Evolutionary conservation across 2,329 filamentous ascomycete genomes (phyloP), one percentile per base, ranked within the genome.

Genomic region (Trichoderma sp.): DNA sequence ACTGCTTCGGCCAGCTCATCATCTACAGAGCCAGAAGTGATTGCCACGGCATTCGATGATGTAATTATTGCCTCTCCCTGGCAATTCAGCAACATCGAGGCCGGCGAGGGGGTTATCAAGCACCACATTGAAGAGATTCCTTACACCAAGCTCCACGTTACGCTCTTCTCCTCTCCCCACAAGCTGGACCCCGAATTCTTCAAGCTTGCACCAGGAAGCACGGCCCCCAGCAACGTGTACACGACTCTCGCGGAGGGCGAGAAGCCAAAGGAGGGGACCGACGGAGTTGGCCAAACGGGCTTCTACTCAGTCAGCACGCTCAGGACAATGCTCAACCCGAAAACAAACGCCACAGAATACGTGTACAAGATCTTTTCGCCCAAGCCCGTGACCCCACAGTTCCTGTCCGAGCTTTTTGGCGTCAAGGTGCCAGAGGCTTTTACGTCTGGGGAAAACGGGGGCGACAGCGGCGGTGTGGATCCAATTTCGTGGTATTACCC

Each of bases 291-390:
- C 0, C 89, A 86, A 33, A 85, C 92, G 0, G 89, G 89, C 0
- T 97, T 98, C 84, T 97, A 92, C 85, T 94, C 91, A 72, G 89
- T 97, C 74, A 96, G 91, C 73, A 91, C 91, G 1, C 84, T 97
- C 31, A 85, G 87, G 16, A 85, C 83, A 1, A 84, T 89, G 14
- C 80, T 84, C 13, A 92, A 94, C 76, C 88, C 90, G 1, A 80
- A 79, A 56, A 88, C 86, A 0, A 76, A 79, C 21, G 79, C 81
- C 72, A 77, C 77, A 33, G 89, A 91, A 76, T 87, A 85, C 68
- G 77, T 89, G 1, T 91, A 90, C 81, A 90, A 91, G 81, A 87
- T 91, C 71, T 90, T 91, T 76, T 89, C 88, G 0, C 85, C 88
- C 0, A 77, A 83, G 56, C 78, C 81, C 24, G 79, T 90, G 33